Base-by-base conservation (phyloP, 2,329 filamentous ascomycete genomes). In the Fusarium sp. region DNA sequence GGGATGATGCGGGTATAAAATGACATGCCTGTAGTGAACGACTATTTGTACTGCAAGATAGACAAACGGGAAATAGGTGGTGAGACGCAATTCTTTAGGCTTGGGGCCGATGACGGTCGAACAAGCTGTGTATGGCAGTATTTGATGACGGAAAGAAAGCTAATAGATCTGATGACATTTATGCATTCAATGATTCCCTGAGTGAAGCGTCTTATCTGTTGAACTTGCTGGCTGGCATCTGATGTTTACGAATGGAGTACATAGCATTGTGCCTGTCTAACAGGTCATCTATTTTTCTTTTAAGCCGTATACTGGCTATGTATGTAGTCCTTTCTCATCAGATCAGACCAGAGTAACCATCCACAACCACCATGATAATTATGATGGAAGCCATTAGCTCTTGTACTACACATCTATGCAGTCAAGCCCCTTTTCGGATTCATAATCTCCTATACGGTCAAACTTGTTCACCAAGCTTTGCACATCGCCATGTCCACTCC, bases 41-140 rank as follows among this genome's bases (percentile, higher is more conserved):
- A 63, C 59, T 63, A 62, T 71, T 69, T 73, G 70, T 73, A 72
- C 73, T 73, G 73, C 72, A 70, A 71, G 69, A 69, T 73, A 72
- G 71, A 73, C 63, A 57, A 63, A 64, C 41, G 60, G 66, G 57
- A 63, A 63, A 63, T 61, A 63, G 65, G 60, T 66, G 69, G 56
- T 65, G 57, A 66, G 67, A 54, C 62, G 66, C 63, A 58, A 66
- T 66, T 65, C 53, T 58, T 54, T 53, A 54, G 57, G 67, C 65
- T 67, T 66, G 57, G 42, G 62, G 31, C 57, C 57, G 54, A 61
- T 45, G 53, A 63, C 50, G 56, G 63, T 60, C 50, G 29, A 57
- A 57, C 57, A 67, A 65, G 68, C 67, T 46, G 64, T 70, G 64
- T 70, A 69, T 57, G 67, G 67, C 65, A 69, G 65, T 69, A 69